phyloP scores from a whole-genome alignment of 768 basidiomycete species.

The Coprinopsis sp. region DNA sequence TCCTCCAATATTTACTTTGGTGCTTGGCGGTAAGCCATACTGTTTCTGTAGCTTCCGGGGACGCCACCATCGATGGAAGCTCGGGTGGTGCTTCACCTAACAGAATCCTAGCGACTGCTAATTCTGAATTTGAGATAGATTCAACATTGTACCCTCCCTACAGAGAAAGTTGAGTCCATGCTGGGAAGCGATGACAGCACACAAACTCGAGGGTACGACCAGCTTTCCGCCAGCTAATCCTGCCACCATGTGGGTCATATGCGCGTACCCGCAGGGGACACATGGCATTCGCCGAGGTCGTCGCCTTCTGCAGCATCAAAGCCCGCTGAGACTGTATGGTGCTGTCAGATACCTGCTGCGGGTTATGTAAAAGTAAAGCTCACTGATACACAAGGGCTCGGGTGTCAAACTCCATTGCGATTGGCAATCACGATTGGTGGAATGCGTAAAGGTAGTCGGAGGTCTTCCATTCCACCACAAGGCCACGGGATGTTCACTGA shows the following conservation, averaged over 20 bases:
- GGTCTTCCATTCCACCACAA: conserved; percentile 78
- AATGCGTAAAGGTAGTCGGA: conserved; percentile 97
- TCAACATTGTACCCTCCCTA: conserved; percentile 95
- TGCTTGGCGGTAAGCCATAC: conserved; percentile 83
- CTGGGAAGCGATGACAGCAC: conserved; percentile 9
- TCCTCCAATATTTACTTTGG: conserved; percentile 91
- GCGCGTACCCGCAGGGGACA: conserved; percentile 93
- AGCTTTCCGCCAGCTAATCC: conserved; percentile 84
- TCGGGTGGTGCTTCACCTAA: conserved; percentile 83
- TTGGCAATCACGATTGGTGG: conserved; percentile 93
- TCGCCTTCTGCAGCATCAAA: conserved; percentile 97
- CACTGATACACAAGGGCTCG: conserved; percentile 94
- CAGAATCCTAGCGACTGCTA: conserved; percentile 85
- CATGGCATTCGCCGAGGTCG: conserved; percentile 84
- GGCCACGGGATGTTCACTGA: conserved; percentile 98
- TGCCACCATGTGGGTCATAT: conserved; percentile 97
- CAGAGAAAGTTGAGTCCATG: conserved; percentile 1
- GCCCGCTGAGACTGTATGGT: conserved; percentile 81
- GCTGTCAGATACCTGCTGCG: background rate
- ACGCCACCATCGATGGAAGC: conserved; percentile 67
- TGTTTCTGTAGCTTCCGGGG: conserved; percentile 81
- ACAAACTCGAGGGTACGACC: conserved; percentile 91
- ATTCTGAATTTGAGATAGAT: conserved; percentile 80
- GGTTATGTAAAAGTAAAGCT: conserved; percentile 24
- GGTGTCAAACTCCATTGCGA: conserved; percentile 95